Evolutionary conservation across 176 grass and related monocot species (phyloP), one percentile per base, ranked within the genome.

Genomic region (Miscanthus lutarioriparius): DNA sequence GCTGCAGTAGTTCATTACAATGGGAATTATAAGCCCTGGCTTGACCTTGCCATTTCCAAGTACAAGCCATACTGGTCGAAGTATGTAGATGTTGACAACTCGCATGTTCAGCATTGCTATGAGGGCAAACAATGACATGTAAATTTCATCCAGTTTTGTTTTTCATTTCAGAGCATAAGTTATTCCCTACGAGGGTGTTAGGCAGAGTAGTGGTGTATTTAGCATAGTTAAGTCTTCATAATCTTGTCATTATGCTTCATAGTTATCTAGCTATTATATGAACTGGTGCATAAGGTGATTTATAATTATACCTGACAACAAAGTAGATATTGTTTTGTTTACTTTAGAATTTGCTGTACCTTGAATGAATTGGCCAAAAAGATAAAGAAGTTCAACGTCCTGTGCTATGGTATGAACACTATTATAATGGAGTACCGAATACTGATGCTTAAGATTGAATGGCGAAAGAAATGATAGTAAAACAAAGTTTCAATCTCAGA

Each of bases 21-120:
- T 1, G 96, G 96, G 69, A 99, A 99, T 51, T 96, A 99, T 88
- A 99, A 96, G 80, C 93, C 96, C 16, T 99, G 96, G 96, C 78
- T 99, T 27, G 91, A 99, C 86, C 93, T 99, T 93, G 96, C 96
- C 22, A 86, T 99, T 81, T 86, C 85, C 17, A 96, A 95, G 88
- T 99, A 99, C 86, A 94, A 89, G 75, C 6, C 83, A n/a, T 95
- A 93, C 80, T 96, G 96, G 96, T 95, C 93, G 40, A 99, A 94
- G 86, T 87, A 87, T 87, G 89, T 99, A 30, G 85, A 92, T 79
- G 74, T 90, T 73, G 89, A 94, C 51, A 89, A 89, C 77, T 81
- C 86, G 1, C 79, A 98, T 41, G 88, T 98, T 74, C 87, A 64
- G 22, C 67, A 19, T 41, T 98, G 96, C 80, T 95, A 95, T 6